Conservation (phyloP, 2,329 filamentous ascomycete genomes). For the Pezicula neosporulosa region DNA sequence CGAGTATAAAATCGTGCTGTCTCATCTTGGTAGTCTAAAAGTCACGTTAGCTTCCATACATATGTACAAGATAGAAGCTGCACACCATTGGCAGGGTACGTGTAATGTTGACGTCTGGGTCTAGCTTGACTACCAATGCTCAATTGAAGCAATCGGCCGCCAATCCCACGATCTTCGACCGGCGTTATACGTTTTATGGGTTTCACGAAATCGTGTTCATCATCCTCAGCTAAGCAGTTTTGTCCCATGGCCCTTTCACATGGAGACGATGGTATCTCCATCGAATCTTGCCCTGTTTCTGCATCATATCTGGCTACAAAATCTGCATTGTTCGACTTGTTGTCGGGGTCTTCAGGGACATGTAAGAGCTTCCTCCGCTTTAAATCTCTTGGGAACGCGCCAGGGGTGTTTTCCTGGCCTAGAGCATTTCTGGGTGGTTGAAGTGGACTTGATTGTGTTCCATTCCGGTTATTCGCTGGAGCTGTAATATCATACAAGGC, state of each 20-base stretch:
- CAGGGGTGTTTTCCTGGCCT: conserved; percentile 19
- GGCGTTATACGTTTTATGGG: conserved; percentile 18
- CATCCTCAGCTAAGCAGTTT: conserved; percentile 4
- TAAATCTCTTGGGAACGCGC: conserved; percentile 21
- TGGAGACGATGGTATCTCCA: conserved; percentile 17
- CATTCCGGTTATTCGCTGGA: conserved; percentile 20
- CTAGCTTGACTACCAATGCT: conserved; percentile 14
- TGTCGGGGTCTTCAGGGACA: conserved; percentile 14
- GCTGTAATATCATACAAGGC: conserved; percentile 23
- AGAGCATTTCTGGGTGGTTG: conserved; percentile 12
- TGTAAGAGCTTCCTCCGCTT: conserved; percentile 28
- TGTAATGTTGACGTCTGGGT: conserved; percentile 14
- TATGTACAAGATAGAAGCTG: not conserved
- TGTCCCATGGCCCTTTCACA: conserved; percentile 12
- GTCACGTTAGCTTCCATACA: not conserved
- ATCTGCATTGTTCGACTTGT: conserved; percentile 7
- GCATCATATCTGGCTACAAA: conserved; percentile 1
- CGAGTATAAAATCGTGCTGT: conserved; percentile 26
- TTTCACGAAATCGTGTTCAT: not conserved
- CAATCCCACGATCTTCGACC: conserved; percentile 18
- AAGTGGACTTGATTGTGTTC: conserved; percentile 25
- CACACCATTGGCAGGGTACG: conserved; percentile 28
- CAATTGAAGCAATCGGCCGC: conserved; percentile 21
- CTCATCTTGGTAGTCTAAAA: conserved; percentile 28
- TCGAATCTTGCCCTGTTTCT: not conserved